Evolutionary conservation across 148 eudicot species (phyloP).

Genomic region (Agrostemma githago): DNA sequence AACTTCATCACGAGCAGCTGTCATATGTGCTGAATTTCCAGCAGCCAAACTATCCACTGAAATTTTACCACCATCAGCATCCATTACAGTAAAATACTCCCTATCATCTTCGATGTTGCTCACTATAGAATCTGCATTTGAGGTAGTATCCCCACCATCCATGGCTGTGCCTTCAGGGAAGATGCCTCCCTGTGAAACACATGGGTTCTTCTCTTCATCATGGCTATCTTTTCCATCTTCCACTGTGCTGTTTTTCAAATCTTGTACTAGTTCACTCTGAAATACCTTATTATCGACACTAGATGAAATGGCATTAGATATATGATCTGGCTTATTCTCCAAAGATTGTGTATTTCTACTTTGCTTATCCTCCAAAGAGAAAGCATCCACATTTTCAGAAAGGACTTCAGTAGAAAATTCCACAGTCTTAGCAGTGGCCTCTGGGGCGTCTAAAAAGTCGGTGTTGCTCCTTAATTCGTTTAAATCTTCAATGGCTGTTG

Average conservation of each 20-base stretch:
- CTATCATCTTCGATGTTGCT: slow-evolving; percentile 12
- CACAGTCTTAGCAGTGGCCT: slow-evolving; percentile 14
- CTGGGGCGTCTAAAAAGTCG: slow-evolving; percentile 17
- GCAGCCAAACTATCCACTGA: slow-evolving; percentile 12
- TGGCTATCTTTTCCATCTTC: slow-evolving; percentile 11
- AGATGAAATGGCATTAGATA: slow-evolving; percentile 16
- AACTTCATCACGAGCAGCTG: slow-evolving; percentile 13
- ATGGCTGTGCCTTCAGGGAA: slow-evolving; percentile 12
- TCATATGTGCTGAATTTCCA: slow-evolving; percentile 8
- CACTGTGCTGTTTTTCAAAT: slow-evolving; percentile 8
- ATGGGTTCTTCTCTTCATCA: slow-evolving; percentile 17
- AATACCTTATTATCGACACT: slow-evolving; percentile 7
- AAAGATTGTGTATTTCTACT: not conserved
- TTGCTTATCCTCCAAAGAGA: slow-evolving; percentile 19
- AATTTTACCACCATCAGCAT: slow-evolving; percentile 13
- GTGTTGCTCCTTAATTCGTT: slow-evolving; percentile 13
- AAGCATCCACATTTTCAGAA: slow-evolving; percentile 13
- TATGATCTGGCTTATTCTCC: slow-evolving; percentile 21
- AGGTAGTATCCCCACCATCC: slow-evolving; percentile 20
- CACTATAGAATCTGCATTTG: slow-evolving; percentile 19
- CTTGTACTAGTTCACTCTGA: slow-evolving; percentile 14
- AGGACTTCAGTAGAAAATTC: not conserved
- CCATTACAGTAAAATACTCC: slow-evolving; percentile 23
- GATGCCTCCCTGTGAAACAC: not conserved
- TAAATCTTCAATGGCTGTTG: slow-evolving; percentile 24